Base-by-base conservation (phyloP, 2,329 filamentous ascomycete species). In the Aspergillus ochraceoroseus region DNA sequence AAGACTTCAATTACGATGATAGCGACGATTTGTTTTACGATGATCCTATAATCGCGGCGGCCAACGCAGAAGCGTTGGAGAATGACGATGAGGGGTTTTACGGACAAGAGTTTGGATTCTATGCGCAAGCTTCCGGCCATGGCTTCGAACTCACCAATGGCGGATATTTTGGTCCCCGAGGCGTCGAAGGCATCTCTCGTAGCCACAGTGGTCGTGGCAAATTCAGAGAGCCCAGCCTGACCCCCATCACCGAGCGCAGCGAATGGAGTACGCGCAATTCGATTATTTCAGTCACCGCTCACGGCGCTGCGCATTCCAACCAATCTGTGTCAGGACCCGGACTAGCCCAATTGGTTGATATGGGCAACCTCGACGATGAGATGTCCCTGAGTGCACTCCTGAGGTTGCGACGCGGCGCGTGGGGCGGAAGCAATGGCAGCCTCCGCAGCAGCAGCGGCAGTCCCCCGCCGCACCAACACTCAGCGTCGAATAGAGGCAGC, bases 181-280 rank as follows among this genome's bases (percentile, higher is more conserved):
- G 83, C 2, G 65, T 83, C 11, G 75, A 81, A 43, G 72, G 72
- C 2, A 55, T 82, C 27, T 68, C 68, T 38, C 79, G 87, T 23
- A 82, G 75, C 47, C 79, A 79, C 39, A 92, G 85, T 49, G 88
- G 86, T 13, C 79, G 82, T 9, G 73, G 82, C 36, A 79, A 82
- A 19, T 85, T 85, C 13, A 79, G 84, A 27, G 90, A 95, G 60
- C 90, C 92, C 1, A 95, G 92, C 55, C 70, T 98, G 32, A 96
- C 92, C 1, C 92, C 92, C 4, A 96, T 98, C 54, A 96, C 90
- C 0, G 92, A 96, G 62, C 79, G 89, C 8, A 94, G 87, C 44
- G 92, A 98, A 65, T 95, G 94, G 70, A 95, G 87, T 28, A 95
- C 94, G 44, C 80, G 92, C 30, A 96, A 95, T 60, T 94, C 86